Evolutionary conservation across 371 early-diverging fungal species (phyloP).

Genomic region (Mucor piriformis): DNA sequence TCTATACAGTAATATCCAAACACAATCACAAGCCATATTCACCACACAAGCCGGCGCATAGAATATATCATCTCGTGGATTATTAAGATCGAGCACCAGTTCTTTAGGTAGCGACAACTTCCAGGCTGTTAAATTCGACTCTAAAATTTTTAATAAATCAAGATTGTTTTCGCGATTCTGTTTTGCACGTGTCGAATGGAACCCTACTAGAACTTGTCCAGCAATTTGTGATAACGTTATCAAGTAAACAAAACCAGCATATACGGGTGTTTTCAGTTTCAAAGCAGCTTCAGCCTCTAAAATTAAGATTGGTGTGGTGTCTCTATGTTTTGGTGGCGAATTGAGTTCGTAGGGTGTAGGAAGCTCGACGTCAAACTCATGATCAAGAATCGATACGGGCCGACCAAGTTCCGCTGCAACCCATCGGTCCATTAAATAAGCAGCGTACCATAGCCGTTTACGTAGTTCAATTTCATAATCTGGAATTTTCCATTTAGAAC

Average conservation of each 20-base stretch:
- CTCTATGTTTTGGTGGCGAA: background rate
- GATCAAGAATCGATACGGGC: conserved; percentile 36
- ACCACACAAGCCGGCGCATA: conserved; percentile 5
- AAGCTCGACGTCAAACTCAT: conserved; percentile 45
- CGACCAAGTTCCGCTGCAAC: conserved; percentile 40
- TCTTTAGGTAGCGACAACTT: conserved; percentile 28
- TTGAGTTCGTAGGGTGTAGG: conserved; percentile 42
- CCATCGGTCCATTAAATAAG: conserved; percentile 46
- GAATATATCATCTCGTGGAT: background rate
- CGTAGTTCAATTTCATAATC: conserved; percentile 44
- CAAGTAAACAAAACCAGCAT: conserved; percentile 29
- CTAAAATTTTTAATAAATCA: conserved; percentile 28
- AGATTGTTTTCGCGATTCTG: conserved; percentile 17
- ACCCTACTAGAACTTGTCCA: conserved; percentile 32
- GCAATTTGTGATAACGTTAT: conserved; percentile 33
- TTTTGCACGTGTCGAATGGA: conserved; percentile 36
- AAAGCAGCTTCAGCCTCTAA: conserved; percentile 28
- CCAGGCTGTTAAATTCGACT: conserved; percentile 35
- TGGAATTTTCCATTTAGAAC: conserved; percentile 44
- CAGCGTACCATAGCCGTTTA: conserved; percentile 44
- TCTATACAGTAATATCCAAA: conserved; percentile 19
- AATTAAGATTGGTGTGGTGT: conserved; percentile 22
- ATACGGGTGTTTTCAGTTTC: conserved; percentile 20
- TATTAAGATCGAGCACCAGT: conserved; percentile 3
- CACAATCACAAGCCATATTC: conserved; percentile 14